These are phyloP conservation scores for Leptographium procerum DNA, from an alignment of 2,329 filamentous ascomycete genomes.

Conservation along the genomic window DNA sequence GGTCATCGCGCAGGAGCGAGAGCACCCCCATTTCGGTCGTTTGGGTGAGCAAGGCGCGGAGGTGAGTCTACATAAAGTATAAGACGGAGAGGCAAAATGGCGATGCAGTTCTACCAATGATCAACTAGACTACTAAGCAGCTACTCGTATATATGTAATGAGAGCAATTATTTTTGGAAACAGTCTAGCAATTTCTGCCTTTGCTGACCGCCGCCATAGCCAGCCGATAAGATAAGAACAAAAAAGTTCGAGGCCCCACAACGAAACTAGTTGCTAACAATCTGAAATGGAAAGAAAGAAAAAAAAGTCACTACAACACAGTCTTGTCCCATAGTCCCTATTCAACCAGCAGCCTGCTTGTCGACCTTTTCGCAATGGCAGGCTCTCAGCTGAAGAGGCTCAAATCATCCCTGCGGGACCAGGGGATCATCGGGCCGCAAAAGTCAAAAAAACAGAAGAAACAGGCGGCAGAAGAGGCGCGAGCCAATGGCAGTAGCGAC, in stretches of 20 bases:
- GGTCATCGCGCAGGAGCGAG: conserved; percentile 35
- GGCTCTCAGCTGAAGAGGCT: conserved; percentile 94
- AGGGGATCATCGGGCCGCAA: conserved; percentile 81
- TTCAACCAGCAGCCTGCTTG: neutral
- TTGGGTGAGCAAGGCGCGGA: neutral
- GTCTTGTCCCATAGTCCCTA: too few species aligned
- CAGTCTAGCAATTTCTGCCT: conserved; percentile 13
- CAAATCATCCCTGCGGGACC: conserved; percentile 79
- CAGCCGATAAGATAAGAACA: conserved; percentile 20
- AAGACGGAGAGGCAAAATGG: neutral
- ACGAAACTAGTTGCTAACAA: neutral
- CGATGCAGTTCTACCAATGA: too few species aligned
- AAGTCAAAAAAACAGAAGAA: conserved; percentile 93
- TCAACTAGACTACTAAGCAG: too few species aligned
- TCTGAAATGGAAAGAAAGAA: conserved; percentile 1
- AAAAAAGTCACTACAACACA: neutral
- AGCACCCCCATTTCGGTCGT: conserved; percentile 29
- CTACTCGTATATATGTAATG: neutral
- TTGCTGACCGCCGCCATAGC: conserved; percentile 15
- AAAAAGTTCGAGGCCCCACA: conserved; percentile 10
- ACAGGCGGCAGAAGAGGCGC: conserved; percentile 55
- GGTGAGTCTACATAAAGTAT: too few species aligned
- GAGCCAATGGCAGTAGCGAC: conserved; percentile 44
- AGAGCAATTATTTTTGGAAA: too few species aligned
- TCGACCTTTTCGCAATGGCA: conserved; percentile 50